A percentile compares a stretch with the other conserved stretches of the same genome.
Conservation (phyloP, 2,329 filamentous ascomycete genomes). For the Monosporascus sp. region DNA sequence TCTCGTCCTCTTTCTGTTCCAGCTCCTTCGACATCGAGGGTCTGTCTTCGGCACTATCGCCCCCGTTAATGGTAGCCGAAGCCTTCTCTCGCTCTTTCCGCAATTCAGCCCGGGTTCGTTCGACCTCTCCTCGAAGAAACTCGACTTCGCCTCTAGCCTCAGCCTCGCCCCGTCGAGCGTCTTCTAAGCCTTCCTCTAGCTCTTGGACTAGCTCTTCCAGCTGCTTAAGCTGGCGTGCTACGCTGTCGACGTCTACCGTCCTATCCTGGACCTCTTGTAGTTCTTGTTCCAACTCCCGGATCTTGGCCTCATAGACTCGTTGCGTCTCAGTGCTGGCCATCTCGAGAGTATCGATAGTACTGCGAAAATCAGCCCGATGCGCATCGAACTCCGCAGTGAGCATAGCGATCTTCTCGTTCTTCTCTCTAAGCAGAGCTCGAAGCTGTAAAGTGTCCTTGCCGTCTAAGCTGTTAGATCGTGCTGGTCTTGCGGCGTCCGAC, state of each 20-base stretch:
- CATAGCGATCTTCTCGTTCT: conserved; percentile 93
- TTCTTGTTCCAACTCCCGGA: conserved; percentile 79
- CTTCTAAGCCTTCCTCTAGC: conserved; percentile 92
- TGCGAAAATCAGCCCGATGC: conserved; percentile 91
- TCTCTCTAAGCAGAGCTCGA: conserved; percentile 79
- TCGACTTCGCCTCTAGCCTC: conserved; percentile 95
- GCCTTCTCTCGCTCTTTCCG: conserved; percentile 83
- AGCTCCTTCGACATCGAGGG: conserved; percentile 63
- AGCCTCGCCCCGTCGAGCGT: conserved; percentile 87
- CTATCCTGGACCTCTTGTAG: conserved; percentile 76
- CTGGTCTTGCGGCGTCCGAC: conserved; percentile 37
- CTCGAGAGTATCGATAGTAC: conserved; percentile 93
- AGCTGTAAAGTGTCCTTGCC: conserved; percentile 73
- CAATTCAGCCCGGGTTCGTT: conserved; percentile 82
- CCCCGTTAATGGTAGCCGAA: conserved; percentile 53
- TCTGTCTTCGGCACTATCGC: conserved; percentile 33
- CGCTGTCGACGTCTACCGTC: conserved; percentile 83
- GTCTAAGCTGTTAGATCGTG: conserved; percentile 45
- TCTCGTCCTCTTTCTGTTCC: conserved; percentile 95
- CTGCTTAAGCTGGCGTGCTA: conserved; percentile 88
- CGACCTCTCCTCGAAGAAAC: conserved; percentile 89
- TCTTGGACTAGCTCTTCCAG: conserved; percentile 95
- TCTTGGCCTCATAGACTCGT: conserved; percentile 89
- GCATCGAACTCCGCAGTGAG: conserved; percentile 92
- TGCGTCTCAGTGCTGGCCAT: conserved; percentile 94